Evolutionary conservation across 768 basidiomycete species (phyloP).

Genomic region (Tylopilus rubrobrunneus): DNA sequence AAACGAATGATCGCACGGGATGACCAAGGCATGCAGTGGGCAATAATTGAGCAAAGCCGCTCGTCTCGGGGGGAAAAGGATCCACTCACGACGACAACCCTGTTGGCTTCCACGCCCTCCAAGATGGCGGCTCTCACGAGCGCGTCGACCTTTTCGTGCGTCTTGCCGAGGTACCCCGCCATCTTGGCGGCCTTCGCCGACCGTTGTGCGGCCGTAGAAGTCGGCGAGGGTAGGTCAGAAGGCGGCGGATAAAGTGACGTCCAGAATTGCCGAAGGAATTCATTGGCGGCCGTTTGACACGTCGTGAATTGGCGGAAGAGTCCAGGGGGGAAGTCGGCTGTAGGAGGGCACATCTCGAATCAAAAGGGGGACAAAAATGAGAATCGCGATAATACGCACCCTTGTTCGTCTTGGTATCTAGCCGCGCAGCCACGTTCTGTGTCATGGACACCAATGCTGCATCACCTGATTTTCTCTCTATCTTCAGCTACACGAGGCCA

Average conservation of each 20-base stretch:
- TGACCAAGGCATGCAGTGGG: background rate
- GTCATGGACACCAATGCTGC: slow-evolving; percentile 73
- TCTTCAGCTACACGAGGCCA: slow-evolving; percentile 45
- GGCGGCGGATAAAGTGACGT: slow-evolving; percentile 75
- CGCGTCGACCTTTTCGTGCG: slow-evolving; percentile 76
- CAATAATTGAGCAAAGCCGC: background rate
- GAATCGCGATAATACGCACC: slow-evolving; percentile 39
- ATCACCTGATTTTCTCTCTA: slow-evolving; percentile 66
- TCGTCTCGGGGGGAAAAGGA: too few relatives aligned
- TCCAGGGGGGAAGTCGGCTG: slow-evolving; percentile 77
- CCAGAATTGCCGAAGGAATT: slow-evolving; percentile 97
- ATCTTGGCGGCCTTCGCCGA: slow-evolving; percentile 82
- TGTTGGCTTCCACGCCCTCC: slow-evolving; percentile 57
- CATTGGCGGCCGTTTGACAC: slow-evolving; percentile 90
- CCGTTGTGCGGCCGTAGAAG: slow-evolving; percentile 62
- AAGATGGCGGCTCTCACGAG: slow-evolving; percentile 61
- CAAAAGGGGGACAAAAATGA: background rate
- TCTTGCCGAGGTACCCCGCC: slow-evolving; percentile 76
- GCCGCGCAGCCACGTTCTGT: slow-evolving; percentile 39
- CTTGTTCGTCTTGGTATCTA: slow-evolving; percentile 63
- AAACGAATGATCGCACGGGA: background rate
- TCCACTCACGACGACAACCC: slow-evolving; percentile 60
- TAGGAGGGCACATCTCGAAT: background rate
- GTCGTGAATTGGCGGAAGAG: slow-evolving; percentile 82
- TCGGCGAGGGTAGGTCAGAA: slow-evolving; percentile 49